phyloP scores from a whole-genome alignment of 805 yeast genomes.

The Metschnikowia peoriensis region DNA sequence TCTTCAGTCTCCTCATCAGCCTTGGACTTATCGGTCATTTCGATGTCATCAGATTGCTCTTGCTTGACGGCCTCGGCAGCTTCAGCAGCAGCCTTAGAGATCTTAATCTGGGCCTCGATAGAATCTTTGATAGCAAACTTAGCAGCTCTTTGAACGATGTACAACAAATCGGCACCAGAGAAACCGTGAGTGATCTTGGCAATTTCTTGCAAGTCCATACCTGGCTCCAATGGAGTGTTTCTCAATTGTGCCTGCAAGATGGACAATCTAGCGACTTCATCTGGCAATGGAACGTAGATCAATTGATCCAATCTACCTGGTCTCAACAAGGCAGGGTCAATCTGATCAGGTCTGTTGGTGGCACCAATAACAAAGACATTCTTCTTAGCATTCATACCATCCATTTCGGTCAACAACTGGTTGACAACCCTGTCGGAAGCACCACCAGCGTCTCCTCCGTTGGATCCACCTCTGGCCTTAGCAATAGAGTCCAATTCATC shows the following conservation, averaged over 20 bases:
- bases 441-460: slow-evolving; percentile 78
- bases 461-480: slow-evolving; percentile 84
- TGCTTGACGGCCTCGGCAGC: slow-evolving; percentile 30
- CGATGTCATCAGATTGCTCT: slow-evolving; percentile 46
- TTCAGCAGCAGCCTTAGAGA: slow-evolving; percentile 39
- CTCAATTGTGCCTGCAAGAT: slow-evolving; percentile 94
- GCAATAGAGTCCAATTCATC: slow-evolving; percentile 99
- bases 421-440: slow-evolving; percentile 96
- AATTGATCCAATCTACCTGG: slow-evolving; percentile 99
- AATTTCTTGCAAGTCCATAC: slow-evolving; percentile 81
- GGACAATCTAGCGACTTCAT: slow-evolving; percentile 89
- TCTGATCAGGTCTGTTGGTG: slow-evolving; percentile 98
- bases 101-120: slow-evolving; percentile 68
- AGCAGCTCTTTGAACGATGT: slow-evolving; percentile 98
- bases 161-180: slow-evolving; percentile 98
- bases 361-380: slow-evolving; percentile 99
- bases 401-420: slow-evolving; percentile 97
- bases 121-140: slow-evolving; percentile 98
- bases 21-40: slow-evolving; percentile 37
- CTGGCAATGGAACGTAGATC: slow-evolving; percentile 98
- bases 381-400: slow-evolving; percentile 99
- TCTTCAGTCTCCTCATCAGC: slow-evolving; percentile 49
- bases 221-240: slow-evolving; percentile 98
- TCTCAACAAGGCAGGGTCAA: slow-evolving; percentile 96
- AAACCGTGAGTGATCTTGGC: slow-evolving; percentile 96